Evolutionary conservation across 345 rosid genomes (phyloP).

Genomic region (Triadica sebifera): DNA sequence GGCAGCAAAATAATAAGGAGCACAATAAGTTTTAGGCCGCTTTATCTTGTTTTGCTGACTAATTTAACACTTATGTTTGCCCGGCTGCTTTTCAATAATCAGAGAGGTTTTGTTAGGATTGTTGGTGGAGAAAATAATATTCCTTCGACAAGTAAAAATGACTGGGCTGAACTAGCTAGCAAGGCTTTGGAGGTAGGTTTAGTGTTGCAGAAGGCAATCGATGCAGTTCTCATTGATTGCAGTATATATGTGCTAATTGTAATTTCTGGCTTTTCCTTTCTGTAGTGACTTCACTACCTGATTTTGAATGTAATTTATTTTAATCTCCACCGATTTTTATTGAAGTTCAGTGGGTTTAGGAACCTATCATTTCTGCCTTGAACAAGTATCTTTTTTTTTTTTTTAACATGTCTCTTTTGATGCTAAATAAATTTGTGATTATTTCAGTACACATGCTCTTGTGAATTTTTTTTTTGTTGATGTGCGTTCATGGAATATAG

Average conservation of each 20-base stretch:
- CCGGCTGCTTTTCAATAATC: conserved; percentile 34
- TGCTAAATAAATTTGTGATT: background rate
- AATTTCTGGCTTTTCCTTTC: conserved; percentile 52
- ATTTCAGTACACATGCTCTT: background rate
- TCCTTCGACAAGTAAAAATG: conserved; percentile 31
- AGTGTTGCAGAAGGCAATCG: conserved; percentile 55
- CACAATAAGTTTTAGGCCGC: conserved; percentile 59
- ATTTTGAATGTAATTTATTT: background rate
- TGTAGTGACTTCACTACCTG: conserved; percentile 17
- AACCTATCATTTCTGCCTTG: background rate
- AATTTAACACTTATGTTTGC: conserved; percentile 54
- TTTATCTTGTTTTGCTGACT: conserved; percentile 61
- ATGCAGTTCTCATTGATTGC: conserved; percentile 68
- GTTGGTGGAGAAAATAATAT: conserved; percentile 25
- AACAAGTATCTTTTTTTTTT: background rate
- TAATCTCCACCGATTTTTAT: background rate
- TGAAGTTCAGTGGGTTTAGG: background rate
- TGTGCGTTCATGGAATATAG: background rate
- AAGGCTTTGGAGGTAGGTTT: conserved; percentile 59
- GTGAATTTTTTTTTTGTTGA: background rate
- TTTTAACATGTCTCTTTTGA: background rate
- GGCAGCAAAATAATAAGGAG: conserved; percentile 34
- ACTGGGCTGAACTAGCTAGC: conserved; percentile 60
- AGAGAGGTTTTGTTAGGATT: conserved; percentile 22
- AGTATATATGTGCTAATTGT: conserved; percentile 57